phyloP scores from a whole-genome alignment of 495 filamentous ascomycete species.

The Stereocaulon alpinum region DNA sequence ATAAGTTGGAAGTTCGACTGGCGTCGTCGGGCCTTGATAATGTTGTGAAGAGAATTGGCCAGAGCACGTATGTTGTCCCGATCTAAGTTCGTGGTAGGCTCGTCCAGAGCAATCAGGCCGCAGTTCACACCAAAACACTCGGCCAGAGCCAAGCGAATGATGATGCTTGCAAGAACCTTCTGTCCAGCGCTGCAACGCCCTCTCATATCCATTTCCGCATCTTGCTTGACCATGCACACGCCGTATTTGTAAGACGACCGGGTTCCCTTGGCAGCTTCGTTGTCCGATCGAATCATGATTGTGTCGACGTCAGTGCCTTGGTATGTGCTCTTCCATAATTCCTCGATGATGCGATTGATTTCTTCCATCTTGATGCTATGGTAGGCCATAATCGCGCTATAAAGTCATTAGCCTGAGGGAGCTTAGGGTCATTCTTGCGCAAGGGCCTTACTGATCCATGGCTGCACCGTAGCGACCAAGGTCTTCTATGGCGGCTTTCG shows the following conservation, averaged over 20 bases:
- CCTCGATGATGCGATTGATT: slow-evolving; percentile 88
- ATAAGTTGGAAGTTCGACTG: slow-evolving; percentile 97
- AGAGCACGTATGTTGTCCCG: slow-evolving; percentile 85
- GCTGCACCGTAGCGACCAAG: slow-evolving; percentile 68
- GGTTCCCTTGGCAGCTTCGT: slow-evolving; percentile 62
- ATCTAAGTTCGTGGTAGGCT: slow-evolving; percentile 96
- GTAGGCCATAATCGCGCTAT: slow-evolving; percentile 83
- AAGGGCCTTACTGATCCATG: slow-evolving; percentile 55
- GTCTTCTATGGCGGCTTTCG: slow-evolving; percentile 86
- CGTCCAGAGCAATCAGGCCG: slow-evolving; percentile 92
- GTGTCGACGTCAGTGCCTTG: slow-evolving; percentile 96
- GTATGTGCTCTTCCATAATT: slow-evolving; percentile 95
- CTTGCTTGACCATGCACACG: slow-evolving; percentile 95
- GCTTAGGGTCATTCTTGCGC: not conserved
- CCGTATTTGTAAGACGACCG: slow-evolving; percentile 85
- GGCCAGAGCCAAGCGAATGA: slow-evolving; percentile 91
- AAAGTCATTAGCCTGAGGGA: slow-evolving; percentile 4
- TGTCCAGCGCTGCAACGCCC: slow-evolving; percentile 94
- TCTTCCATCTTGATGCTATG: slow-evolving; percentile 97
- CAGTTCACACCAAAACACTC: slow-evolving; percentile 97
- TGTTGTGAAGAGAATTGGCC: slow-evolving; percentile 71
- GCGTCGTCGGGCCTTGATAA: slow-evolving; percentile 71
- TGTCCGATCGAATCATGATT: slow-evolving; percentile 86
- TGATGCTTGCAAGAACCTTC: slow-evolving; percentile 92
- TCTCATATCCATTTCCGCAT: slow-evolving; percentile 98